A percentile compares a stretch with the other conserved stretches of the same genome.
phyloP scores from a whole-genome alignment of 1,284 basidiomycete genomes.

The Crepidotus sp. region DNA sequence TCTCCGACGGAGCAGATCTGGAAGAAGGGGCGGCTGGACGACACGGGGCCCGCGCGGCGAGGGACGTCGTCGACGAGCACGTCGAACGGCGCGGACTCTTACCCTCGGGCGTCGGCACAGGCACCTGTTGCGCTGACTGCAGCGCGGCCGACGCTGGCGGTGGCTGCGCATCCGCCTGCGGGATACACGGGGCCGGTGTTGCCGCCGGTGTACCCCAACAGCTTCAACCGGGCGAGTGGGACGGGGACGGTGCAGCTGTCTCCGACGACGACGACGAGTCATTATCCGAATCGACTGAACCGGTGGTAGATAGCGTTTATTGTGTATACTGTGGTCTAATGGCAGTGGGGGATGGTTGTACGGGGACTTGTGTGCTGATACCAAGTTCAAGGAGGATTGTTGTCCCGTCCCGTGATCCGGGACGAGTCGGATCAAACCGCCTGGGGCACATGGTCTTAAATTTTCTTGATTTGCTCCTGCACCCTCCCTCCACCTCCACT shows the following conservation, averaged over 20 bases:
- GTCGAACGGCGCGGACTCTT: slow-evolving; percentile 4
- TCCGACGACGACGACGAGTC: slow-evolving; percentile 17
- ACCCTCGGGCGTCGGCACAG: not conserved
- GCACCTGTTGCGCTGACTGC: not conserved
- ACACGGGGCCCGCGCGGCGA: not conserved
- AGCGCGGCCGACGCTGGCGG: not conserved
- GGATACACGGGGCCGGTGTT: slow-evolving; percentile 8
- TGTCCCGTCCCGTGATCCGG: not conserved
- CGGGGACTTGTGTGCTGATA: too few species aligned
- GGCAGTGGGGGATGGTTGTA: too few species aligned
- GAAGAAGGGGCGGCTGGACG: slow-evolving; percentile 49
- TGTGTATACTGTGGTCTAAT: not conserved
- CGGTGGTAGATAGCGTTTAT: slow-evolving; percentile 2
- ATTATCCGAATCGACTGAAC: slow-evolving; percentile 11
- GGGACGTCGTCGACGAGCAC: not conserved
- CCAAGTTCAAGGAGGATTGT: too few species aligned
- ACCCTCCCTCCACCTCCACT: slow-evolving; percentile 38
- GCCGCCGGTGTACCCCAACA: slow-evolving; percentile 18
- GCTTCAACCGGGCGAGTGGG: slow-evolving; percentile 17
- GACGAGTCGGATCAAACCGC: slow-evolving; percentile 24
- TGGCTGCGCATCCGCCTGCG: not conserved
- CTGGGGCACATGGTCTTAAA: slow-evolving; percentile 23
- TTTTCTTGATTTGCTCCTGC: too few species aligned
- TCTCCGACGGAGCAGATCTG: slow-evolving; percentile 58
- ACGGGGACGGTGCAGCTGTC: slow-evolving; percentile 22